phyloP scores from a whole-genome alignment of 805 yeast genomes.

The Starmera quercuum region DNA sequence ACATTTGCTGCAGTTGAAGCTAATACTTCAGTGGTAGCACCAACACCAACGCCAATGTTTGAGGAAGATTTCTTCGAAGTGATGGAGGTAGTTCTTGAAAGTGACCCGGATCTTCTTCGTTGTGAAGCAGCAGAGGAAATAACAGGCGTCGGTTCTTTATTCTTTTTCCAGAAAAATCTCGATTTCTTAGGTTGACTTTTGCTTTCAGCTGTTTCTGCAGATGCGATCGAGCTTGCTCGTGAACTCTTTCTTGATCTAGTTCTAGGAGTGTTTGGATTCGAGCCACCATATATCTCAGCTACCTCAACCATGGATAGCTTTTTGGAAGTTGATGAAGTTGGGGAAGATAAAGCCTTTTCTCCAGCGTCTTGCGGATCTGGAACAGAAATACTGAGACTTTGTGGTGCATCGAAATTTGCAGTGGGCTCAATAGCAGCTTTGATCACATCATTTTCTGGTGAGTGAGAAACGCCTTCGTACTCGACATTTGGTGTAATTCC shows the following conservation, averaged over 20 bases:
- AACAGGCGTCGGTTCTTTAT: neutral
- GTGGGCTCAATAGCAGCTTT: neutral
- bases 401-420: neutral
- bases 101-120: neutral
- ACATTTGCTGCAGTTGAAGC: too few relatives aligned
- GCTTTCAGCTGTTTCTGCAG: neutral
- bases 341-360: neutral
- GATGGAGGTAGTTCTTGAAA: neutral
- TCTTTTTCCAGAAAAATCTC: neutral
- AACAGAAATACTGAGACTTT: too few relatives aligned
- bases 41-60: neutral
- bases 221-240: neutral
- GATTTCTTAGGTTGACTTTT: neutral
- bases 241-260: neutral
- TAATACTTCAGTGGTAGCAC: neutral
- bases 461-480: neutral
- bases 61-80: neutral
- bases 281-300: neutral
- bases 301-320: constrained; percentile 1
- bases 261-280: neutral
- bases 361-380: too few relatives aligned
- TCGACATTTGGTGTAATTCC: neutral
- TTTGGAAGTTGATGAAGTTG: neutral
- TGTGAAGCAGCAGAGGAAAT: neutral
- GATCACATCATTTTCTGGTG: neutral